Evolutionary conservation across 345 rosid genomes (phyloP), one percentile per base, ranked within the genome.

Genomic region (Theobroma cacao): DNA sequence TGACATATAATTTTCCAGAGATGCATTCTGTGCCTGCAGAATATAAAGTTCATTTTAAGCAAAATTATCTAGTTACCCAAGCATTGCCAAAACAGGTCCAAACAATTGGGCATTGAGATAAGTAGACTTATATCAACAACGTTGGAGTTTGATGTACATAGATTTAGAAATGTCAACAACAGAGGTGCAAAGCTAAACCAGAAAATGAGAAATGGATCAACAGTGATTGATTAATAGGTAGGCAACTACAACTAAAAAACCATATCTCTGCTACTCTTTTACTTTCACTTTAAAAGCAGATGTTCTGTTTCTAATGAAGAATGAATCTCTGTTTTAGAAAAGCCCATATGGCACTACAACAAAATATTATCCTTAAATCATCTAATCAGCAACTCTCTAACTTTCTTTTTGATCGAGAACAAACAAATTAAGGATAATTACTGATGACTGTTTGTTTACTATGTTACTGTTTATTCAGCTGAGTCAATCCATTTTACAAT

Each of bases 11-110:
- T 85, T 79, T 76, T 77, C 92, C 80, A 82, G 56, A 64, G 88
- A 79, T 74, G 88, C 85, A 83, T 82, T 81, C 53, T 89, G 80
- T 47, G 87, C 92, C 99, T 96, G 88, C 86, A 86, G 38, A n/a
- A n/a, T n/a, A n/a, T n/a, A n/a, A n/a, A 30, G 34, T 67, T 80
- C 69, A 64, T 58, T 48, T 28, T 24, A 81, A 72, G 24, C 62
- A 53, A 79, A 79, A 41, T 72, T 77, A 74, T 65, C 59, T 38
- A 38, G 43, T 28, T 47, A 28, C 33, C 7, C 55, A 22, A 36
- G 55, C 70, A 31, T 28, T 28, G 33, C 52, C 53, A 15, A 10
- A 62, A n/a, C 76, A 47, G 43, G 28, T 7, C 24, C 64, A 41
- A 48, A 48, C 33, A 70, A 14, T 47, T 63, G 2, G 13, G 26